Evolutionary conservation across 2,329 filamentous ascomycete genomes (phyloP).

Genomic region (Colletotrichum tabaci): DNA sequence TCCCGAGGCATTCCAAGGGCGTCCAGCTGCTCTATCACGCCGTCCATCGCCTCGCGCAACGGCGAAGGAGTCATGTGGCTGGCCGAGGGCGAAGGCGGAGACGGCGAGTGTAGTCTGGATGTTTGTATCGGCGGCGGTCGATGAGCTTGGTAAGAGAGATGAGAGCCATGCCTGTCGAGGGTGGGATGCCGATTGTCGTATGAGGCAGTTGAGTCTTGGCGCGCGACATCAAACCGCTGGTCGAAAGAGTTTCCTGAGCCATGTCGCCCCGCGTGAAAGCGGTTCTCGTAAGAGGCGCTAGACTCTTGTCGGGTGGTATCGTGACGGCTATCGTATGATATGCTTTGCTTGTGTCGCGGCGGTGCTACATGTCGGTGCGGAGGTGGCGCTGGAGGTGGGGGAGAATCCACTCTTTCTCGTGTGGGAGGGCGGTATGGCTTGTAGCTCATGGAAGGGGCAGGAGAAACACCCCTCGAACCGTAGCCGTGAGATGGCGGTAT

Average conservation of each 20-base stretch:
- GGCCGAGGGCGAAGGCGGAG: slow-evolving; percentile 76
- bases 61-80: slow-evolving; percentile 89
- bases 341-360: slow-evolving; percentile 50
- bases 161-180: slow-evolving; percentile 57
- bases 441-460: slow-evolving; percentile 53
- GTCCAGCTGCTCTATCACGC: slow-evolving; percentile 95
- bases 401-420: slow-evolving; percentile 65
- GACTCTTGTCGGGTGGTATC: slow-evolving; percentile 57
- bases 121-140: slow-evolving; percentile 64
- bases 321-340: slow-evolving; percentile 49
- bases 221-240: slow-evolving; percentile 48
- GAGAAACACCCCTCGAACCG: slow-evolving; percentile 56
- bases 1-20: slow-evolving; percentile 80
- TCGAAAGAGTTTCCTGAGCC: slow-evolving; percentile 59
- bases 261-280: slow-evolving; percentile 51
- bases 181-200: slow-evolving; percentile 48
- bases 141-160: slow-evolving; percentile 51
- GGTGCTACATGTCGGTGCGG: slow-evolving; percentile 80
- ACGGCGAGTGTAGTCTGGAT: slow-evolving; percentile 73
- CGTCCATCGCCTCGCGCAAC: slow-evolving; percentile 94
- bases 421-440: slow-evolving; percentile 48
- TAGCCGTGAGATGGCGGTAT: slow-evolving; percentile 52
- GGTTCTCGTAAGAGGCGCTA: slow-evolving; percentile 56
- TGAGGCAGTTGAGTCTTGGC: slow-evolving; percentile 51
- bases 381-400: slow-evolving; percentile 86